Base-by-base conservation (phyloP, 192 early-diverging fungal species). In the Cetraspora pellucida region DNA sequence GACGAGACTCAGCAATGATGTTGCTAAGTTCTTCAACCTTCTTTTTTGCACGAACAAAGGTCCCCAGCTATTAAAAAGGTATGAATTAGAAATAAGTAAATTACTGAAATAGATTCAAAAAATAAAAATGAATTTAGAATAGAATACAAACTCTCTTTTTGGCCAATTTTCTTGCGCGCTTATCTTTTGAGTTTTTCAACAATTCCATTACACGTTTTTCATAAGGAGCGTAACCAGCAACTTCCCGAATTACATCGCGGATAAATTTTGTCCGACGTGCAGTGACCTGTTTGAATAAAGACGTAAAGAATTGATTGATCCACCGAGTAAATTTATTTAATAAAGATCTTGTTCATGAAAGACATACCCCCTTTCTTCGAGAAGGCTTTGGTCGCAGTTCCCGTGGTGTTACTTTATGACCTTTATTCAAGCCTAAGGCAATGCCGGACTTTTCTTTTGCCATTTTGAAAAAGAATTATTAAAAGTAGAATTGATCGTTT, bases 131-230 rank as follows among this genome's bases (percentile, higher is more conserved):
- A n/a, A n/a, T n/a, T n/a, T n/a, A n/a, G n/a, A n/a, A n/a, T 10
- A 55, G 64, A 11, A 52, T 63, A 84, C 88, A 52, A 87, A 90
- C 91, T 78, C 91, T 95, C 89, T 91, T 95, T 94, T 99, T 99
- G 81, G 96, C 94, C 74, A 99, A 91, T 92, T 95, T 96, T 85
- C 95, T 91, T 73, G 98, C 98, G 83, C 98, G 94, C 96, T 99
- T 99, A 86, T 99, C 98, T 87, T 96, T 96, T 85, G 95, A 95
- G 94, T 98, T 98, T 92, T 96, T 97, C 84, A 99, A 87, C 93
- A 99, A 90, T 91, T 99, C 98, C 97, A 99, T 98, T 79, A 98
- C 93, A 87, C 98, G 92, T 79, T 92, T 93, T 89, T 99, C 98
- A 85, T 99, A 99, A 72, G 98, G 98, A 65, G 98, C 93, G 81